phyloP scores from a whole-genome alignment of 2,329 filamentous ascomycete species.

The Coniella lustricola region DNA sequence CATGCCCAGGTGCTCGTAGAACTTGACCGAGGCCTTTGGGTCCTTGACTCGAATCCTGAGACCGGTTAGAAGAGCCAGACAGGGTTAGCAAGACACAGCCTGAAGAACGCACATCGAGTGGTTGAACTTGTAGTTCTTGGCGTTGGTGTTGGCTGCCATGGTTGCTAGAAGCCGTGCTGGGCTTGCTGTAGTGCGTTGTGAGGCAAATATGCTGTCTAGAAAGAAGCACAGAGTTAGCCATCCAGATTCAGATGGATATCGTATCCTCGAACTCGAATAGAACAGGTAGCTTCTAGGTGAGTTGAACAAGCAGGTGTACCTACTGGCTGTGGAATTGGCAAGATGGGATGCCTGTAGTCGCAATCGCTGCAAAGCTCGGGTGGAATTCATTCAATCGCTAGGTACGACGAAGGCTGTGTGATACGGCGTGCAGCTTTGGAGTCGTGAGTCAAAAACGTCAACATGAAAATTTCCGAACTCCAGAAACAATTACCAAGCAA shows the following conservation, averaged over 20 bases:
- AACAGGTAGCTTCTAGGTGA: neutral
- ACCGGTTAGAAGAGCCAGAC: neutral
- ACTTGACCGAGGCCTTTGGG: conserved; percentile 81
- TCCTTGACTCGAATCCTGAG: conserved; percentile 87
- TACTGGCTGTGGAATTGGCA: conserved; percentile 17
- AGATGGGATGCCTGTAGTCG: conserved; percentile 22
- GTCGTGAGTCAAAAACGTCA: no score
- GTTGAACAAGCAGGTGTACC: conserved; percentile 1
- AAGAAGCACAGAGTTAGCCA: no score
- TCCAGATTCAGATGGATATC: no score
- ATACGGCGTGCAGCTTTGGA: no score
- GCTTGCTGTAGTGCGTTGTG: conserved; percentile 4
- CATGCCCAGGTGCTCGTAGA: conserved; percentile 91
- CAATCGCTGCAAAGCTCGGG: conserved; percentile 24
- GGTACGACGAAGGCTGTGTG: no score
- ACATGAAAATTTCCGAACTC: no score
- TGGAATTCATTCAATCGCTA: conserved; percentile 22
- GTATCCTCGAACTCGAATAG: no score
- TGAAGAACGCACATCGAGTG: conserved; percentile 74
- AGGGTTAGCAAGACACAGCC: neutral
- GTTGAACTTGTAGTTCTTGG: conserved; percentile 74
- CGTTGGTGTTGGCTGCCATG: conserved; percentile 66
- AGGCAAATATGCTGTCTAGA: no score
- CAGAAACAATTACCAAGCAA: no score
- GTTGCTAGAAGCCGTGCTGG: conserved; percentile 30